Evolutionary conservation across 306 rosid genomes (phyloP), one percentile per base, ranked within the genome.

Genomic region (Abrus precatorius): DNA sequence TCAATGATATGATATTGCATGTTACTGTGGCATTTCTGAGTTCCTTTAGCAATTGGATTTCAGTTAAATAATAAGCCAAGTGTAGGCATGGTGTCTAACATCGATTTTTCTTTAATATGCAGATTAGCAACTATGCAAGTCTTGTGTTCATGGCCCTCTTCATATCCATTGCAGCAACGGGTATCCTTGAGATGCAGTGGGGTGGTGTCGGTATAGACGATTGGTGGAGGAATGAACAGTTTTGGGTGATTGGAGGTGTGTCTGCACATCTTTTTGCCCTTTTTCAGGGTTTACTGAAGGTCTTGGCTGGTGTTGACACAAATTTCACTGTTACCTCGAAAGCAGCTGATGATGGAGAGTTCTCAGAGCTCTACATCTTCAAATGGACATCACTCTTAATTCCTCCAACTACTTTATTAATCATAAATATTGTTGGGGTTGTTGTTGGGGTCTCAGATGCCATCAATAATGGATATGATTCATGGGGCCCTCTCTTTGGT

Each of bases 151-250:
- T 92, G 69, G 92, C 92, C 54, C 92, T 92, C 85, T 92, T 92
- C 86, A 80, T 91, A 40, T 91, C 93, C 6, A 92, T 92, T 30
- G 95, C 93, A 20, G 93, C 90, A 27, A 92, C 95, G 0, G 84
- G 97, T 77, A 85, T 92, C 77, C 93, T 90, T 7, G 95, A 92
- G 89, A 92, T 92, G 95, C 95, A 84, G 41, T 92, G 95, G 97
- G 97, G 97, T 8, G 91, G 91, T 56, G 92, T 92, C 3, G 85
- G 88, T 61, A 91, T 92, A 5, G 95, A 91, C 20, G 95, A 92
- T 71, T 92, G 95, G 97, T 92, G 95, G 97, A 89, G 95, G 74
- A 92, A 92, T 52, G 97, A 92, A 82, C 97, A 92, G 84, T 91
- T 92, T 75, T 92, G 95, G 97, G 95, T 92, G 34, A 92, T 92